These are phyloP conservation scores for Phytophthora constricta DNA, from an alignment of 352 stramenopile species.

Conservation along the genomic window DNA sequence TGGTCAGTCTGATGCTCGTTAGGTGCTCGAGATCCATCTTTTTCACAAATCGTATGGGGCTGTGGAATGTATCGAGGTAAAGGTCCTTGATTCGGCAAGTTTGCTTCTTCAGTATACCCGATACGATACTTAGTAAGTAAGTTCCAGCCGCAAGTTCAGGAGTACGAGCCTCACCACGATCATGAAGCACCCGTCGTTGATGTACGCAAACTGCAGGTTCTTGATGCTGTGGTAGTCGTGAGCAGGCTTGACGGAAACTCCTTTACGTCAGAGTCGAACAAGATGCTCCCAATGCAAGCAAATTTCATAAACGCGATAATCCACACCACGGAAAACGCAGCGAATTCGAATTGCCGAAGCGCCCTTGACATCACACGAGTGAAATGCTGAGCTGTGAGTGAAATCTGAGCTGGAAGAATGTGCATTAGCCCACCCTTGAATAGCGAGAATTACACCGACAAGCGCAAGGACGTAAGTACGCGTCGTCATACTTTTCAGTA, in stretches of 20 bases:
- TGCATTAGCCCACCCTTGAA: not conserved
- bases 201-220: slow-evolving; percentile 36
- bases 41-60: not conserved
- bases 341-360: slow-evolving; percentile 55
- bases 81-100: not conserved
- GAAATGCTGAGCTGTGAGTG: slow-evolving; percentile 55
- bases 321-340: slow-evolving; percentile 61
- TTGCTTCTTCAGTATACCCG: slow-evolving; percentile 32
- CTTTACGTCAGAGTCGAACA: slow-evolving; percentile 55
- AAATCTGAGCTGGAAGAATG: slow-evolving; percentile 14
- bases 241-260: slow-evolving; percentile 45
- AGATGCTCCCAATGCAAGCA: slow-evolving; percentile 40
- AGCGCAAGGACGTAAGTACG: not conserved
- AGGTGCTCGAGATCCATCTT: not conserved
- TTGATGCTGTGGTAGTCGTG: slow-evolving; percentile 48
- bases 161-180: slow-evolving; percentile 61
- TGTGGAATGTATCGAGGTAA: not conserved
- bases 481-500: slow-evolving; percentile 2
- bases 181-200: slow-evolving; percentile 74
- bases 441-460: not conserved
- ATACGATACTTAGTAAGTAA: too few relatives aligned
- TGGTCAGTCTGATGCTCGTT: not conserved
- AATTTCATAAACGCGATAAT: slow-evolving; percentile 58
- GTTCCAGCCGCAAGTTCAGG: slow-evolving; percentile 75
- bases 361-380: slow-evolving; percentile 49